Percentiles rank a stretch among this genome's conserved stretches.
phyloP scores from a whole-genome alignment of 345 rosid species.

The Euphorbia tirucalli region DNA sequence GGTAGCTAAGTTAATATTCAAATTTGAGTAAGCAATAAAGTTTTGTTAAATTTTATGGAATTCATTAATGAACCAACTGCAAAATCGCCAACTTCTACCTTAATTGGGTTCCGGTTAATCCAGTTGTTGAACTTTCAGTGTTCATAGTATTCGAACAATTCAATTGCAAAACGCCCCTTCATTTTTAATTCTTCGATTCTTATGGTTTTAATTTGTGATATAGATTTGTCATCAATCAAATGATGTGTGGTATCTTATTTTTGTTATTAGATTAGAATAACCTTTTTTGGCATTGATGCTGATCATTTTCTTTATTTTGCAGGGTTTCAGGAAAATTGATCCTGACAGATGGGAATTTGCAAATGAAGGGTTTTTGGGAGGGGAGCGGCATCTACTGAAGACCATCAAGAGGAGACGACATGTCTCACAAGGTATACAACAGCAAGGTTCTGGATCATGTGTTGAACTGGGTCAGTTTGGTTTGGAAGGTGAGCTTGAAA shows the following conservation, averaged over 20 bases:
- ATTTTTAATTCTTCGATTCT: no score
- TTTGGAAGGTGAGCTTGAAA: constrained; percentile 55
- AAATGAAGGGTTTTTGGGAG: constrained; percentile 81
- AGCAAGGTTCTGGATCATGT: constrained; percentile 51
- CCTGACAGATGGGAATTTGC: constrained; percentile 94
- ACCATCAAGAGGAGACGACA: constrained; percentile 69
- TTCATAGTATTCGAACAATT: no score
- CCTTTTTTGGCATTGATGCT: neutral
- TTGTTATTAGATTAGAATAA: neutral
- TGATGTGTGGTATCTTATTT: neutral
- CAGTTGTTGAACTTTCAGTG: neutral
- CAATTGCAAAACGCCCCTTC: no score
- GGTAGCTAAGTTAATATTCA: neutral
- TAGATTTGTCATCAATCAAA: neutral
- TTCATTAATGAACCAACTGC: no score
- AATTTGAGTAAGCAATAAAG: neutral
- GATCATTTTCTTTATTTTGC: constrained; percentile 18
- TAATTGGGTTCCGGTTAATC: neutral
- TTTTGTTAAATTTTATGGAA: neutral
- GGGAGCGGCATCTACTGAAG: constrained; percentile 79
- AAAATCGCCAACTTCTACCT: neutral
- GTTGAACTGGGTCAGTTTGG: constrained; percentile 72
- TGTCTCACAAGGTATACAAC: constrained; percentile 31
- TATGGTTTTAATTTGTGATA: no score
- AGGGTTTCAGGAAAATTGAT: constrained; percentile 90